These are phyloP conservation scores for Fennellomyces sp. DNA, from an alignment of 371 early-diverging fungal genomes.

Conservation along the genomic window DNA sequence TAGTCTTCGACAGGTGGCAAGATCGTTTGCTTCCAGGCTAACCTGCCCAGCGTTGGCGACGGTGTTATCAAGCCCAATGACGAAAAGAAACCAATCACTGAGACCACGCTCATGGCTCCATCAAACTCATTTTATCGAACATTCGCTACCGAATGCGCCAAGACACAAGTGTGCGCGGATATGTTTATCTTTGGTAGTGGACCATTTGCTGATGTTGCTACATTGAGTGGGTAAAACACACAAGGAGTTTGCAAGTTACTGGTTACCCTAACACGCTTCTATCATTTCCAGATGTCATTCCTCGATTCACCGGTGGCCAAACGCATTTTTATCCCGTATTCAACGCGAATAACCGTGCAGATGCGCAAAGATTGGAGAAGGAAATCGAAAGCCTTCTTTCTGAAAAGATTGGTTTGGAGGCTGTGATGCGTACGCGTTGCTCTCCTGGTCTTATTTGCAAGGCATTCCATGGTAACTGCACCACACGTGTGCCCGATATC, in stretches of 20 bases:
- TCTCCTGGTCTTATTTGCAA: constrained; percentile 77
- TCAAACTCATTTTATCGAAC: constrained; percentile 78
- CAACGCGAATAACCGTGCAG: constrained; percentile 65
- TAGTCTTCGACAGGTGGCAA: constrained; percentile 82
- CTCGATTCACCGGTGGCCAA: constrained; percentile 90
- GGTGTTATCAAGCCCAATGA: constrained; percentile 72
- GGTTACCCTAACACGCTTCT: not conserved
- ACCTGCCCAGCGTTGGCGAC: constrained; percentile 69
- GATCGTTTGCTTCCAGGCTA: constrained; percentile 71
- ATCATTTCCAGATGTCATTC: constrained; percentile 53
- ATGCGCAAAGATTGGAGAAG: constrained; percentile 65
- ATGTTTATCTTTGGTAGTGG: constrained; percentile 75
- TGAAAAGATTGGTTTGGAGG: constrained; percentile 79
- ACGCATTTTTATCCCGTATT: constrained; percentile 87
- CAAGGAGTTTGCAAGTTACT: too few species aligned
- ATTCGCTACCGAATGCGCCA: constrained; percentile 79
- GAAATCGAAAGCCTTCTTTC: constrained; percentile 74
- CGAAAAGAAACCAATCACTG: constrained; percentile 54
- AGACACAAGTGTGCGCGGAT: constrained; percentile 81
- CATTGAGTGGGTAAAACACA: constrained; percentile 69
- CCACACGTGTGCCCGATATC: constrained; percentile 83
- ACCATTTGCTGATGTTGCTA: constrained; percentile 78
- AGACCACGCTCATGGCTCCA: constrained; percentile 59
- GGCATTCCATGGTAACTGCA: constrained; percentile 86
- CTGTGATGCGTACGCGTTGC: constrained; percentile 87